A percentile compares a stretch with the other conserved stretches of the same genome.
Evolutionary conservation across 768 basidiomycete genomes (phyloP).

Genomic region (Podaxis mareebaensis): DNA sequence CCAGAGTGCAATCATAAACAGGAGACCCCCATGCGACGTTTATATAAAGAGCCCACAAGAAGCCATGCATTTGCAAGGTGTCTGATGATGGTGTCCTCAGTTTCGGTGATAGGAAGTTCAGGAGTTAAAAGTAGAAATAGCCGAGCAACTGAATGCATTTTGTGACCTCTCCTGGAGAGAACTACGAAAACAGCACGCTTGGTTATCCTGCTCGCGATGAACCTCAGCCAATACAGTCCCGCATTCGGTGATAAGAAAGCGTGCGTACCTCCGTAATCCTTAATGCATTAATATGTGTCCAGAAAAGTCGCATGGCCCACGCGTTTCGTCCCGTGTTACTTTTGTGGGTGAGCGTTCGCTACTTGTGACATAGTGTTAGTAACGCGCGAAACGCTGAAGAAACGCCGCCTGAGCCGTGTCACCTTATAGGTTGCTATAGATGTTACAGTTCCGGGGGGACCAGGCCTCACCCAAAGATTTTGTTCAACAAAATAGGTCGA

Average conservation of each 20-base stretch:
- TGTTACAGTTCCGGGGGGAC: too few relatives aligned
- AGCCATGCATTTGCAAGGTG: constrained; percentile 12
- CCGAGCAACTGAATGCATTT: not conserved
- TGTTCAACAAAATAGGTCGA: too few relatives aligned
- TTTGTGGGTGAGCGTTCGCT: not conserved
- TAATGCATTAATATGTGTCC: not conserved
- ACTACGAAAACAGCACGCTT: not conserved
- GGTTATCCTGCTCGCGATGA: not conserved
- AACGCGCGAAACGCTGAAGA: constrained; percentile 4
- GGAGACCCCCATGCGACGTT: not conserved
- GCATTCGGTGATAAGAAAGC: not conserved
- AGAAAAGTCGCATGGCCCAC: not conserved
- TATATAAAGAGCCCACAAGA: not conserved
- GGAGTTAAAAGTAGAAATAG: constrained; percentile 2
- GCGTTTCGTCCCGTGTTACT: not conserved
- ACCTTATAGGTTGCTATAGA: not conserved
- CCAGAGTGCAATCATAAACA: not conserved
- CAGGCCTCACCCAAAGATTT: too few relatives aligned
- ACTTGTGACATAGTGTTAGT: constrained; percentile 5
- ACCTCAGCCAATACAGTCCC: not conserved
- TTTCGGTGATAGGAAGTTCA: constrained; percentile 6
- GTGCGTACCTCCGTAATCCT: not conserved
- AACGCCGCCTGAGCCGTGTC: not conserved
- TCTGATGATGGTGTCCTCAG: constrained; percentile 3
- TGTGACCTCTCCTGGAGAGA: not conserved